Conservation (phyloP, 345 rosid species). For the Cochlearia excelsa region DNA sequence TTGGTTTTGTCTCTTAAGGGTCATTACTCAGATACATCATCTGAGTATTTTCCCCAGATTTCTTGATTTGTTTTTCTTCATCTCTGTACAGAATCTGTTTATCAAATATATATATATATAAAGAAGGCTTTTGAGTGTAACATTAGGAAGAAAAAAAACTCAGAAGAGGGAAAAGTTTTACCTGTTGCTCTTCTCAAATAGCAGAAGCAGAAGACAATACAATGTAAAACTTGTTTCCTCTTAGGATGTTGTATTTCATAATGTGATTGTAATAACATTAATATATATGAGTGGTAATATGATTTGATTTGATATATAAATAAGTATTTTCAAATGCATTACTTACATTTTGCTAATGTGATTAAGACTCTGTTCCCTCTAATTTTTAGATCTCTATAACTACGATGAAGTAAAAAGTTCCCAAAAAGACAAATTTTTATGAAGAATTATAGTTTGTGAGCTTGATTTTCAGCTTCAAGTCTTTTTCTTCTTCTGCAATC, state of each 20-base stretch:
- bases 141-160: constrained; percentile 9
- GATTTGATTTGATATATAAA: constrained; percentile 18
- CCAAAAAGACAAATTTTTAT: constrained; percentile 15
- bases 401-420: constrained; percentile 6
- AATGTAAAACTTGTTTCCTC: constrained; percentile 15
- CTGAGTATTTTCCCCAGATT: constrained; percentile 28
- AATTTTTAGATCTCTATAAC: constrained; percentile 19
- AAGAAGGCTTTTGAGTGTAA: constrained; percentile 30
- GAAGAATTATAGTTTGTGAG: constrained; percentile 9
- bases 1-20: constrained; percentile 34
- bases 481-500: constrained; percentile 73
- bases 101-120: constrained; percentile 14
- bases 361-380: constrained; percentile 27
- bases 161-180: constrained; percentile 19
- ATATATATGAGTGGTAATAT: constrained; percentile 30
- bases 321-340: constrained; percentile 22
- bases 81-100: constrained; percentile 34
- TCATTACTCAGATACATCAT: constrained; percentile 33
- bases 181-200: constrained; percentile 28
- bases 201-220: constrained; percentile 9
- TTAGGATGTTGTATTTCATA: constrained; percentile 17
- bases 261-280: constrained; percentile 14
- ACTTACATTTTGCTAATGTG: constrained; percentile 28
- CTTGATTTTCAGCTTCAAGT: constrained; percentile 37
- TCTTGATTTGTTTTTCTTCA: constrained; percentile 36